phyloP scores from a whole-genome alignment of 768 basidiomycete genomes.

The Macrocybe gigantea region DNA sequence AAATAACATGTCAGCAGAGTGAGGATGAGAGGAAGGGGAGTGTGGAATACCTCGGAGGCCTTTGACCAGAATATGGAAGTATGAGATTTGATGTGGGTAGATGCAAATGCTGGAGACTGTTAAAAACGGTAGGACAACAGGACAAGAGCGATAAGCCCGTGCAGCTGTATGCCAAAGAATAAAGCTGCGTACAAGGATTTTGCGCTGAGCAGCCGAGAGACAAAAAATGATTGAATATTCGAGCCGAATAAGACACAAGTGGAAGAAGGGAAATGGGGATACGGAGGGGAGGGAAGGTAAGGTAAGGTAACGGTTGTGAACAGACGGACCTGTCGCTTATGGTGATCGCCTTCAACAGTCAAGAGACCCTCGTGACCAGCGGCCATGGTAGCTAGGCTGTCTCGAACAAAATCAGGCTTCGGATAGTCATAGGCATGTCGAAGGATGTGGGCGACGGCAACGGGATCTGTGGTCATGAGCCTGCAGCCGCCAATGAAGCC shows the following conservation, averaged over 20 bases:
- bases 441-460: constrained; percentile 54
- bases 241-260: no score
- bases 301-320: constrained; percentile 3
- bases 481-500: constrained; percentile 48
- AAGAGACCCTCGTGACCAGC: constrained; percentile 44
- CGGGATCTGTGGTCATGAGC: constrained; percentile 54
- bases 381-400: constrained; percentile 45
- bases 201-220: no score
- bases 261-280: no score
- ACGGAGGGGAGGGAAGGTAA: constrained; percentile 5
- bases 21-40: constrained; percentile 3
- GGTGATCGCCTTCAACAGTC: constrained; percentile 49
- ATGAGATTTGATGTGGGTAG: constrained; percentile 41
- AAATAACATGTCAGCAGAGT: constrained; percentile 42
- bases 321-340: constrained; percentile 32
- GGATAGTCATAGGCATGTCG: constrained; percentile 50
- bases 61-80: constrained; percentile 56
- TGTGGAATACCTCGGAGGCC: constrained; percentile 35
- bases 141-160: background rate
- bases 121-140: background rate
- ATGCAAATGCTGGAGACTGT: constrained; percentile 48
- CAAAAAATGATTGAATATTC: no score
- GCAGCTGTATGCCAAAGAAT: no score
- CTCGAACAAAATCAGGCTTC: constrained; percentile 54
- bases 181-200: no score